Evolutionary conservation across 148 eudicot species (phyloP).

Genomic region (Vaccinium myrtillus): DNA sequence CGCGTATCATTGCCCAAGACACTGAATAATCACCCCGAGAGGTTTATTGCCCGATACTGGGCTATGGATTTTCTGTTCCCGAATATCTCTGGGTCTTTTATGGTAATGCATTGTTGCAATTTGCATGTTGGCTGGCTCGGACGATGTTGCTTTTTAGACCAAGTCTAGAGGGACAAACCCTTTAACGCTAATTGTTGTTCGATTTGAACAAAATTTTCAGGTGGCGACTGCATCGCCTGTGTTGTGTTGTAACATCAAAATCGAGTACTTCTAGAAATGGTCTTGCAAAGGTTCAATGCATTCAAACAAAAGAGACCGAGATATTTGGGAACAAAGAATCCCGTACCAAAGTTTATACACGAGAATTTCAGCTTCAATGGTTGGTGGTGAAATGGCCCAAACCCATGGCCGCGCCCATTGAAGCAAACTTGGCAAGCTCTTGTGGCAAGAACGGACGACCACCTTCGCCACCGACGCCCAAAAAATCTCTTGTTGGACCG

Average conservation of each 20-base stretch:
- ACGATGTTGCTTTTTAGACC: background rate
- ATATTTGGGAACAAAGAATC: background rate
- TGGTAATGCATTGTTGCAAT: background rate
- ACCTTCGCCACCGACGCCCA: constrained; percentile 67
- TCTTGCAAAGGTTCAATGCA: background rate
- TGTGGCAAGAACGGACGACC: constrained; percentile 56
- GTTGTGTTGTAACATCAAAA: background rate
- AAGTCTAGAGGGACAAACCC: background rate
- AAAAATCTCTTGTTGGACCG: constrained; percentile 71
- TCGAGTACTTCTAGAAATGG: background rate
- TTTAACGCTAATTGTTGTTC: background rate
- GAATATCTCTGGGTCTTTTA: background rate
- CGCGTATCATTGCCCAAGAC: background rate
- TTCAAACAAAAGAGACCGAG: background rate
- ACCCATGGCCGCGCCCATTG: constrained; percentile 61
- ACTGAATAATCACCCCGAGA: background rate
- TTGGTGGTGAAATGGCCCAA: constrained; percentile 52
- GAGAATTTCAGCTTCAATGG: constrained; percentile 6
- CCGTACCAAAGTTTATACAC: background rate
- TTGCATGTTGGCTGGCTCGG: background rate
- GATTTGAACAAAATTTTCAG: background rate
- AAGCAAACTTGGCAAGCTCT: constrained; percentile 67
- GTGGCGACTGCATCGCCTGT: background rate
- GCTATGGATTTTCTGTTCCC: background rate
- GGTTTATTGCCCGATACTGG: background rate